Percentiles rank a stretch among this genome's conserved stretches.
Evolutionary conservation across 441 rosid species (phyloP).

Genomic region (Eutrema salsugineum): DNA sequence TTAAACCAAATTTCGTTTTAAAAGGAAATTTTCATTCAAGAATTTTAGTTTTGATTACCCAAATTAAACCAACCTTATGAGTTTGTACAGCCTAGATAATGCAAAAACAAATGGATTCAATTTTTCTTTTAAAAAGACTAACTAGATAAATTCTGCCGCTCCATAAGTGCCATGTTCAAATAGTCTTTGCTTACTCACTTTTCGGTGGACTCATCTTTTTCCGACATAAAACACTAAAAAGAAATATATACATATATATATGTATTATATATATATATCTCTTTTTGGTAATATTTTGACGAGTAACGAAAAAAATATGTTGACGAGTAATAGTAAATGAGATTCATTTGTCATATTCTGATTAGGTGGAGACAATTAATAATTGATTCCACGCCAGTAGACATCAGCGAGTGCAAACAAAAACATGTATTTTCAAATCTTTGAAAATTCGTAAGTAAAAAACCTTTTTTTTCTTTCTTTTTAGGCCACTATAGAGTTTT

Average conservation of each 20-base stretch:
- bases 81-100: neutral
- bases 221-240: conserved; percentile 18
- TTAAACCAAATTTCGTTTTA: neutral
- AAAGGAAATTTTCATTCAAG: neutral
- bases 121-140: neutral
- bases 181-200: conserved; percentile 12
- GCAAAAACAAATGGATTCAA: neutral
- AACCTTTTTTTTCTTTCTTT: neutral
- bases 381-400: conserved; percentile 32
- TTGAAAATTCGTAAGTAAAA: neutral
- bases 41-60: neutral
- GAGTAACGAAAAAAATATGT: too few relatives aligned
- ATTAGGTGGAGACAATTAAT: conserved; percentile 27
- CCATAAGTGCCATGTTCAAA: conserved; percentile 15
- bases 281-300: neutral
- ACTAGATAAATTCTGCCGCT: conserved; percentile 6
- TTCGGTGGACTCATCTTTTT: conserved; percentile 25
- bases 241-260: neutral
- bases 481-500: neutral
- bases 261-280: neutral
- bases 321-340: conserved; percentile 1
- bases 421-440: conserved; percentile 8
- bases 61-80: neutral
- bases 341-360: conserved; percentile 26
- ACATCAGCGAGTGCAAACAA: conserved; percentile 31